Base-by-base conservation (phyloP, 2,329 filamentous ascomycete genomes). In the Aulographum hederae region DNA sequence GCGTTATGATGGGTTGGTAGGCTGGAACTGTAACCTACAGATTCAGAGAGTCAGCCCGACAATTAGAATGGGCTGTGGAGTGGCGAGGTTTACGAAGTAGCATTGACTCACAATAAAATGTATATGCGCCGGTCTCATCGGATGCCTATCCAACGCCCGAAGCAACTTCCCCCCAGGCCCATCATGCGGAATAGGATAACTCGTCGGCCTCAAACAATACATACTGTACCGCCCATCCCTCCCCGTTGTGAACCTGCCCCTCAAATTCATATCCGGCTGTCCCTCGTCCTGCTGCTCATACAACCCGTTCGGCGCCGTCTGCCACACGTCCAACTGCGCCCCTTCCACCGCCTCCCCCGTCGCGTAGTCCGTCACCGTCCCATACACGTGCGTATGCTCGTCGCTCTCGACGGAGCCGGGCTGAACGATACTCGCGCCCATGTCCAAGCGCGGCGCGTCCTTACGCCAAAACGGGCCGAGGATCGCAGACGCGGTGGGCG, bases 391-490 rank as follows among this genome's bases (percentile, higher is more conserved):
- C 32, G 67, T 67, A 32, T 70, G 56, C 38, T 68, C 59, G 30
- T 73, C 76, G 23, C 25, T 19, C 17, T 60, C 56, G 50, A 25
- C 10, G 21, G 21, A 10, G 27, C 10, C 10, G 21, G 74, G 54
- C 48, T 74, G 69, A 45, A 81, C 73, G 50, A 81, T 75, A 50
- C 57, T 63, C 47, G 59, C 64, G 40, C 76, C 76, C 41, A 70
- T 63, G 23, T 71, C 61, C 28, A 75, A 69, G 67, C 78, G 79
- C 19, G 77, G 76, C 2, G 77, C 73, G 43, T 79, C 64, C 43
- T 76, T 75, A 8, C 70, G 75, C 75, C 76, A 82, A 64, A 82
- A 81, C 40, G 77, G 77, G 2, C 77, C 77, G 37, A 82, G 71
- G 46, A 82, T 82, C 36, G 75, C 67, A 38, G 74, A 77, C 3